These are phyloP conservation scores for Oldenlandia corymbosa DNA, from an alignment of 257 asterid genomes.

Conservation along the genomic window DNA sequence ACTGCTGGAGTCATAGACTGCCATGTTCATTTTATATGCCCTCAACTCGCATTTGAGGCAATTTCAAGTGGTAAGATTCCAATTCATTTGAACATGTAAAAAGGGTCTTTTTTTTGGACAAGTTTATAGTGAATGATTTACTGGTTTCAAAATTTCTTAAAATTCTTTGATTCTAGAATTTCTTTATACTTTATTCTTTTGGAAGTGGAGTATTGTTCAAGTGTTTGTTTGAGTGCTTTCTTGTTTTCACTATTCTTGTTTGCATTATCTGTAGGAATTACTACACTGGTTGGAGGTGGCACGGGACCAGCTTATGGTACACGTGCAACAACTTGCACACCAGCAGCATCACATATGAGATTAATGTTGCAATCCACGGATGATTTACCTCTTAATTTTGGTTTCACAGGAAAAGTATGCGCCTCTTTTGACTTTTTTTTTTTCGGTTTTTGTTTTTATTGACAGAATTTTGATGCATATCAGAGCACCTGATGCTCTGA, in stretches of 20 bases:
- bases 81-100: not conserved
- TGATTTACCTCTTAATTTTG: slow-evolving; percentile 86
- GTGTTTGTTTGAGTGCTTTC: not conserved
- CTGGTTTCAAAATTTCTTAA: not conserved
- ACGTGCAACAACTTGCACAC: slow-evolving; percentile 98
- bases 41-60: slow-evolving; percentile 85
- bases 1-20: slow-evolving; percentile 98
- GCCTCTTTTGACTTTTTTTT: slow-evolving; percentile 15
- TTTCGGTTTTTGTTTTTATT: too few species aligned
- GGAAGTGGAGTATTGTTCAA: not conserved
- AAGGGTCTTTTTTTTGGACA: not conserved
- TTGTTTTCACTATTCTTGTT: too few species aligned
- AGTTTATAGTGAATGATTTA: too few species aligned
- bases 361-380: slow-evolving; percentile 92
- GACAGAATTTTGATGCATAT: too few species aligned
- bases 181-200: not conserved
- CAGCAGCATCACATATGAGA: slow-evolving; percentile 78
- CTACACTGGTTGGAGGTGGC: slow-evolving; percentile 97
- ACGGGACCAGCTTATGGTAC: slow-evolving; percentile 97
- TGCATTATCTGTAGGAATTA: slow-evolving; percentile 48
- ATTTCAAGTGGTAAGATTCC: slow-evolving; percentile 81
- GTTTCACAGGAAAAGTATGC: slow-evolving; percentile 88
- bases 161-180: not conserved
- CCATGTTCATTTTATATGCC: slow-evolving; percentile 98
- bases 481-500: not conserved